A percentile compares a stretch with the other conserved stretches of the same genome.
These are phyloP conservation scores for Brassica napus DNA, from an alignment of 345 rosid species.

Conservation along the genomic window DNA sequence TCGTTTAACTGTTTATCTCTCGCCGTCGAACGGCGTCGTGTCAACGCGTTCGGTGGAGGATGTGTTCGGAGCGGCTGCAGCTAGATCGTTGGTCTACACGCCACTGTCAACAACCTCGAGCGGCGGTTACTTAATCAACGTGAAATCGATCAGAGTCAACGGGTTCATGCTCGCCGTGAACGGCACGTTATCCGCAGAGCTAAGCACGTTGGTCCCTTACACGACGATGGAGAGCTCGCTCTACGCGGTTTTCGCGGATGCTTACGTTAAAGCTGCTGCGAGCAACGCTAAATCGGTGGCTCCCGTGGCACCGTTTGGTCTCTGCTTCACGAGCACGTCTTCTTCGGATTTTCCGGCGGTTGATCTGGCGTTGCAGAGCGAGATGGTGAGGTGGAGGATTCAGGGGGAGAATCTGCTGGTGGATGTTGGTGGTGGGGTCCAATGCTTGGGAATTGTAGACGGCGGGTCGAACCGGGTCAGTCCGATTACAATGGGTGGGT, in stretches of 20 bases:
- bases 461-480: conserved; percentile 50
- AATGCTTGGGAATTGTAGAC: conserved; percentile 71
- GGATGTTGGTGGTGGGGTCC: conserved; percentile 46
- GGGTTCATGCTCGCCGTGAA: conserved; percentile 44
- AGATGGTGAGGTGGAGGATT: conserved; percentile 85
- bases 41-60: conserved; percentile 37
- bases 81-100: conserved; percentile 57
- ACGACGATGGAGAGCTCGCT: conserved; percentile 61
- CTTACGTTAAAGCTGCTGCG: conserved; percentile 48
- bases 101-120: conserved; percentile 43
- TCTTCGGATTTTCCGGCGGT: conserved; percentile 47
- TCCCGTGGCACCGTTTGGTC: conserved; percentile 59
- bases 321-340: conserved; percentile 44
- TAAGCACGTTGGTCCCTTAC: conserved; percentile 67
- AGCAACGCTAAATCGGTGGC: conserved; percentile 42
- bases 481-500: conserved; percentile 65
- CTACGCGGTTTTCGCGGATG: conserved; percentile 44
- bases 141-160: conserved; percentile 58
- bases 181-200: conserved; percentile 37
- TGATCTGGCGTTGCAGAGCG: conserved; percentile 76
- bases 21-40: conserved; percentile 52
- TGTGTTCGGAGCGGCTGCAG: conserved; percentile 39
- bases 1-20: conserved; percentile 53
- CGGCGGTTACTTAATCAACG: conserved; percentile 51
- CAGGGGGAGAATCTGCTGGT: conserved; percentile 62